A percentile compares a stretch with the other conserved stretches of the same genome.
Conservation (phyloP, 805 yeast genomes). For the Naumovozyma baii region DNA sequence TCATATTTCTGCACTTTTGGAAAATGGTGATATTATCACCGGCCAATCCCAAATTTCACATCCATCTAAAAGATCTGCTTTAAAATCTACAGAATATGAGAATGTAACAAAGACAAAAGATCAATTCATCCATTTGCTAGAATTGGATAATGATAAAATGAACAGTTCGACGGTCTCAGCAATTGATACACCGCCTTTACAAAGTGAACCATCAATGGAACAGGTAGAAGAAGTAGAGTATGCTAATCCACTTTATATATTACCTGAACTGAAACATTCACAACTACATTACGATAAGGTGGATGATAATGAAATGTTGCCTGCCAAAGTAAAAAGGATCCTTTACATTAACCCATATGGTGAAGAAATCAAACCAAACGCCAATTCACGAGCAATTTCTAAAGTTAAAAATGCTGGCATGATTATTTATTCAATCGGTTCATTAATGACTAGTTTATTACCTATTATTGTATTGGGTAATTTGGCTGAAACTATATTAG, state of each 20-base stretch:
- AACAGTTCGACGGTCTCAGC: not conserved
- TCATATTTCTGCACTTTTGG: conserved; percentile 69
- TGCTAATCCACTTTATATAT: conserved; percentile 36
- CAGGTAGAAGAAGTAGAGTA: conserved; percentile 53
- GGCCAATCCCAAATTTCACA: conserved; percentile 94
- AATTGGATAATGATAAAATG: not conserved
- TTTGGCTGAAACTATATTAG: conserved; percentile 50
- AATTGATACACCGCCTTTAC: not conserved
- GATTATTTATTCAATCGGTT: conserved; percentile 74
- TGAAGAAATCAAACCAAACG: conserved; percentile 70
- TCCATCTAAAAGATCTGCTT: conserved; percentile 37
- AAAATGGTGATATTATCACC: conserved; percentile 62
- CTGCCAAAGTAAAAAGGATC: conserved; percentile 62
- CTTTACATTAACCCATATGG: conserved; percentile 83
- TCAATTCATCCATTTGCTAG: conserved; percentile 1
- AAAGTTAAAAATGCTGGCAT: conserved; percentile 42
- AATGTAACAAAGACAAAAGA: not conserved
- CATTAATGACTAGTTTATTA: conserved; percentile 75
- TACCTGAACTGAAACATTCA: conserved; percentile 66
- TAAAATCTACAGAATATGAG: not conserved
- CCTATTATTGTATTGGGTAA: conserved; percentile 73
- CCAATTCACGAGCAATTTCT: conserved; percentile 51
- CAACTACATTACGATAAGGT: conserved; percentile 63
- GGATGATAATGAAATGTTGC: conserved; percentile 47
- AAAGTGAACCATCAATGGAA: conserved; percentile 25